Evolutionary conservation across 768 basidiomycete species (phyloP), one percentile per base, ranked within the genome.

Genomic region (Termitomyces sp.): DNA sequence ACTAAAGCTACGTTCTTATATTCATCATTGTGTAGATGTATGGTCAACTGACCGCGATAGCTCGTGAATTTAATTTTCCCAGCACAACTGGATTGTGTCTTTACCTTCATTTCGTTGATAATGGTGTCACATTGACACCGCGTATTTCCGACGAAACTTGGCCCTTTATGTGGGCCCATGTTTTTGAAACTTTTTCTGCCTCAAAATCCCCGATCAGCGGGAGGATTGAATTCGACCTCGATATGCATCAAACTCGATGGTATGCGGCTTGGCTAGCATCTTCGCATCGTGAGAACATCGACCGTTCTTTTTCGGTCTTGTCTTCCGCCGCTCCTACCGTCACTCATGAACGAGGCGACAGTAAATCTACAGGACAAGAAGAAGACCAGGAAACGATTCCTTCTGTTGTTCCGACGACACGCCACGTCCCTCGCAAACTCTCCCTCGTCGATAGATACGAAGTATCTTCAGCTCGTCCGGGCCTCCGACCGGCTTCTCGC

Each of bases 221-320:
- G 5, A 85, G 81, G 29, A 80, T 96, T 29, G 92, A 95, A 71
- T 94, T 95, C 68, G 93, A 95, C 70, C 81, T 95, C 45, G 93
- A 95, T 72, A 58, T 82, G 45, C 75, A 77, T 35, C 81, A 84
- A 59, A 93, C 93, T 17, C 79, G 83, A 29, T 95, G 93, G 93
- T 90, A 85, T 63, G 73, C 83, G 17, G 73, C 83, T 0, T 96
- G 90, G 90, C 58, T 85, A 21, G 75, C 79, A 1, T 75, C 79
- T n/a, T 68, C 80, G 54, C 70, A 73, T 52, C 65, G 78, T 59
- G 75, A 81, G 38, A 60, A 70, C 23, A 63, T 68, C 16, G 84
- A 84, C 59, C 64, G 72, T 37, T 67, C 74, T 27, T 68, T 75
- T 35, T 72, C 75, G 31, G 70, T 70, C 7, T 66, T 69, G 41